Evolutionary conservation across 139 green algal genomes (phyloP).

Genomic region (Picochlorum sp.): DNA sequence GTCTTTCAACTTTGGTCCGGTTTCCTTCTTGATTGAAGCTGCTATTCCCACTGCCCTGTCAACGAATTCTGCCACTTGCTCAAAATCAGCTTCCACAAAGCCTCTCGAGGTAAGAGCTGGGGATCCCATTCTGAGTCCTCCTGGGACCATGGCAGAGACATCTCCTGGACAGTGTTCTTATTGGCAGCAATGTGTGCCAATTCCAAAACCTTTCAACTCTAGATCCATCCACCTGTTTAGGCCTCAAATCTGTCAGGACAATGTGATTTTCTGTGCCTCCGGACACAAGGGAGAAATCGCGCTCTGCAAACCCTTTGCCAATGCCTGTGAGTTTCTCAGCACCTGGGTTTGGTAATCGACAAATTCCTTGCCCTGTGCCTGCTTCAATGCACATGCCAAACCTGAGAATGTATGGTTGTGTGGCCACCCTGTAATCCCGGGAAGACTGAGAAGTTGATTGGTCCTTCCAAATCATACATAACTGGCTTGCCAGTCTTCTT

Average conservation of each 20-base stretch:
- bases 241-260: constrained; percentile 81
- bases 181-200: constrained; percentile 81
- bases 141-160: constrained; percentile 83
- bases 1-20: constrained; percentile 86
- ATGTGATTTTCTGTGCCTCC: constrained; percentile 97
- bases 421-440: constrained; percentile 73
- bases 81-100: constrained; percentile 84
- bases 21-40: constrained; percentile 44
- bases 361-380: constrained; percentile 72
- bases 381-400: constrained; percentile 85
- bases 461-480: constrained; percentile 61
- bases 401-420: constrained; percentile 90
- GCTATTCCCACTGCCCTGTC: constrained; percentile 38
- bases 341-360: constrained; percentile 74
- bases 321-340: constrained; percentile 49
- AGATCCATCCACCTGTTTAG: constrained; percentile 84
- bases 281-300: constrained; percentile 71
- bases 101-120: constrained; percentile 89
- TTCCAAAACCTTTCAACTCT: constrained; percentile 55
- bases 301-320: constrained; percentile 60
- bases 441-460: constrained; percentile 93
- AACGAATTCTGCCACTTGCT: constrained; percentile 63
- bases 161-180: constrained; percentile 93
- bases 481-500: constrained; percentile 71
- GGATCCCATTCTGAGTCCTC: constrained; percentile 88